Conservation (phyloP, 805 yeast genomes). For the Lipomyces yamanashiensis region DNA sequence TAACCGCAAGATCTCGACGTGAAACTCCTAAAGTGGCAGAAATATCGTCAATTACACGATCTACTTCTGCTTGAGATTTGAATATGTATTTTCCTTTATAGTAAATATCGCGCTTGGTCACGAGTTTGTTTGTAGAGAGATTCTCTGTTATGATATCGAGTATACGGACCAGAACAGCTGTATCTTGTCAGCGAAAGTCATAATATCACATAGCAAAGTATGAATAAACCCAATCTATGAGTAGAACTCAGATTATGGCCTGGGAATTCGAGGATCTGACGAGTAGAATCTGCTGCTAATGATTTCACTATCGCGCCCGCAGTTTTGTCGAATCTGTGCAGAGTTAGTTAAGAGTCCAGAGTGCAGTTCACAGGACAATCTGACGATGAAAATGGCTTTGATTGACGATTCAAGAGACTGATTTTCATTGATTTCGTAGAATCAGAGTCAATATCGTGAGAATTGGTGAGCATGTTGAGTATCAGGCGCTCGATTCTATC, state of each 20-base stretch:
- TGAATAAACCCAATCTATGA: constrained; percentile 6
- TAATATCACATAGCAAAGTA: background rate
- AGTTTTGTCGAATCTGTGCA: background rate
- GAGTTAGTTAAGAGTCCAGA: background rate
- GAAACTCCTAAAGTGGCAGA: constrained; percentile 49
- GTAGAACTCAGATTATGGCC: constrained; percentile 5
- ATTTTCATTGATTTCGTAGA: background rate
- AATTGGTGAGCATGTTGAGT: background rate
- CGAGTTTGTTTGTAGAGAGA: constrained; percentile 6
- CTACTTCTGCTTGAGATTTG: constrained; percentile 51
- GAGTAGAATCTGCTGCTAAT: background rate
- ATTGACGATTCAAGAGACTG: background rate
- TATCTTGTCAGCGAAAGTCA: background rate
- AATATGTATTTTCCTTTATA: constrained; percentile 62
- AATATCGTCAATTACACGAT: constrained; percentile 49
- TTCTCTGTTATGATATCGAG: constrained; percentile 27
- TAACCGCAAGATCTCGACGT: constrained; percentile 50
- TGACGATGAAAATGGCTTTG: background rate
- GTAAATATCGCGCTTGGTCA: constrained; percentile 60
- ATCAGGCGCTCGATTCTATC: constrained; percentile 1
- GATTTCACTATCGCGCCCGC: background rate
- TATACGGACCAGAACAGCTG: constrained; percentile 19
- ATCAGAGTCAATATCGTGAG: background rate
- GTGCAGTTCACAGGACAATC: background rate
- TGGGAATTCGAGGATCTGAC: constrained; percentile 13